Conservation (phyloP, 2,329 filamentous ascomycete genomes). For the Cladosporium sp. region DNA sequence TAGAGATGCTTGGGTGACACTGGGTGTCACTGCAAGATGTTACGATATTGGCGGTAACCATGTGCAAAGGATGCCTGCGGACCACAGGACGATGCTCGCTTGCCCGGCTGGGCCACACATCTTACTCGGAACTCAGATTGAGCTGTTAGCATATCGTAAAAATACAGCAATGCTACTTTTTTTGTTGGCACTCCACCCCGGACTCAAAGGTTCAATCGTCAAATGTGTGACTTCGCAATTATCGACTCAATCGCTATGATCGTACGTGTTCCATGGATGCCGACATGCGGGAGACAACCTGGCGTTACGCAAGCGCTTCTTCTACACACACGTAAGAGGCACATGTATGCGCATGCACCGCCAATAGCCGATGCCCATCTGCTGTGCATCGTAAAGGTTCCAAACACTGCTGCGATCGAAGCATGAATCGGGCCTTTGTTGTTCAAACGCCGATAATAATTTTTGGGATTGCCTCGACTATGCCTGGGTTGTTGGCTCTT, state of each 20-base stretch:
- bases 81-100: neutral
- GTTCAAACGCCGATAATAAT: neutral
- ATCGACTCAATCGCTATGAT: neutral
- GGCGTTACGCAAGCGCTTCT: constrained; percentile 2
- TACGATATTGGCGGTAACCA: constrained; percentile 1
- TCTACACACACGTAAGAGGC: neutral
- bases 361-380: constrained; percentile 1
- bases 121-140: neutral
- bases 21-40: neutral
- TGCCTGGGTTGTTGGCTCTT: neutral
- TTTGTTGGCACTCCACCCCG: neutral
- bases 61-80: constrained; percentile 3
- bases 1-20: neutral
- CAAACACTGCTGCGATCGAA: neutral
- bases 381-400: neutral
- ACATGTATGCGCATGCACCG: constrained; percentile 9
- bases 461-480: neutral
- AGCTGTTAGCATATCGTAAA: neutral
- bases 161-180: neutral
- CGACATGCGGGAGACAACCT: constrained; percentile 1
- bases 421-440: constrained; percentile 6
- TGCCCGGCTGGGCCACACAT: neutral
- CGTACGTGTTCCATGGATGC: neutral
- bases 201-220: neutral
- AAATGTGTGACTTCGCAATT: neutral